A percentile compares a stretch with the other conserved stretches of the same genome.
phyloP scores from a whole-genome alignment of 2,329 filamentous ascomycete genomes.

The Venturiaceae sp. region DNA sequence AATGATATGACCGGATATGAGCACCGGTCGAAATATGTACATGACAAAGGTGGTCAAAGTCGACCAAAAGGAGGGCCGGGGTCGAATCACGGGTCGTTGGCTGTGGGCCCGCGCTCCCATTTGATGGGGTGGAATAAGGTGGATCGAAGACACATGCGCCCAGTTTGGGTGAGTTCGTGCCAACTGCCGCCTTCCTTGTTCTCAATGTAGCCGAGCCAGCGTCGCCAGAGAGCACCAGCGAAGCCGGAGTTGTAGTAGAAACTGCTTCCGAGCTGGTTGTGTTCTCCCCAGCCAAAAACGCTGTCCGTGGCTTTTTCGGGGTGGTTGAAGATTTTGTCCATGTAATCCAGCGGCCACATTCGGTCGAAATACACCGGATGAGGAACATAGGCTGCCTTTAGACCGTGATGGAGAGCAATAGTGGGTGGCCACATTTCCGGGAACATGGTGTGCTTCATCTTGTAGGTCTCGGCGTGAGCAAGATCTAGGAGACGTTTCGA shows the following conservation, averaged over 20 bases:
- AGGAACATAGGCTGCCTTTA: constrained; percentile 69
- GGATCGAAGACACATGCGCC: constrained; percentile 36
- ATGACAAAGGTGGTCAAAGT: neutral
- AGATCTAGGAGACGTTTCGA: constrained; percentile 62
- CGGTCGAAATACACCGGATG: constrained; percentile 75
- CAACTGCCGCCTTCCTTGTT: constrained; percentile 27
- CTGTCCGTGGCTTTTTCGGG: constrained; percentile 33
- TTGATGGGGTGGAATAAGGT: constrained; percentile 40
- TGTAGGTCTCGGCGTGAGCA: constrained; percentile 69
- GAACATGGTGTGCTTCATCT: constrained; percentile 61
- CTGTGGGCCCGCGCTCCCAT: constrained; percentile 22
- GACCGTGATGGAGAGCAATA: constrained; percentile 63
- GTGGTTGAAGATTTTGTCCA: constrained; percentile 39
- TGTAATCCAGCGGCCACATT: constrained; percentile 47
- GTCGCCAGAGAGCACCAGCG: constrained; percentile 35
- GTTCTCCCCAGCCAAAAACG: constrained; percentile 41
- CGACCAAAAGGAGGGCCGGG: neutral
- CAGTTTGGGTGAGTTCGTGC: constrained; percentile 26
- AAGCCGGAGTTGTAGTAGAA: constrained; percentile 44
- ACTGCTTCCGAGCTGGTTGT: constrained; percentile 39
- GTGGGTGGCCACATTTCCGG: constrained; percentile 74
- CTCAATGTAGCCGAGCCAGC: constrained; percentile 39
- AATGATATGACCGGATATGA: neutral
- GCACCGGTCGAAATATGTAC: neutral
- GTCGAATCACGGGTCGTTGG: neutral